Base-by-base conservation (phyloP, 768 basidiomycete genomes). In the Nidularia sp. region DNA sequence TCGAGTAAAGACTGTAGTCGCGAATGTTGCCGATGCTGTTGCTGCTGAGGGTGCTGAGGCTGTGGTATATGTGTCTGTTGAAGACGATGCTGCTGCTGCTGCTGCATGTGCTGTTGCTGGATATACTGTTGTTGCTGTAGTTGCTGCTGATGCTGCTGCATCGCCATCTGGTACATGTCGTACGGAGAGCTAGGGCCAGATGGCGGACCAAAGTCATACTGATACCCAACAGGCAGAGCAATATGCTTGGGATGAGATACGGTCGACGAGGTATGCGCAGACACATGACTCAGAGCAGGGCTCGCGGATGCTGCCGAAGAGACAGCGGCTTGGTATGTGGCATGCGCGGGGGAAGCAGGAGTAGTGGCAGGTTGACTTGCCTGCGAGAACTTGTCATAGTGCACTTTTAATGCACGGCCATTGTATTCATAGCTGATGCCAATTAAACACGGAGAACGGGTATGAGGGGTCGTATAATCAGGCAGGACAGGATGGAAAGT, bases 351-450 rank as follows among this genome's bases (percentile, higher is more conserved):
- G 15, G 67, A 64, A 10, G 60, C 54, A 45, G 67, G 58, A 13
- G 60, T 55, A 18, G 54, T 60, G 41, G 55, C 43, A 47, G 59
- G 49, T 47, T 62, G 57, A 29, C 53, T 51, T 22, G 65, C 50
- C 48, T 65, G 80, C 2, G 81, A 75, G 64, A 85, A 93, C 66
- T 88, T 90, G 76, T 98, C 96, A 62, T 86, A 90, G 64, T 93
- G 90, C 8, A 98, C 96, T 63, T 94, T 94, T 41, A 98, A 77
- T 6, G 77, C 72, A 29, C 93, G 85, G 3, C 93, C 93, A 62
- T 90, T 90, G 60, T 88, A 90, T 57, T 97, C 94, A 60, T 84
- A 90, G 32, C 93, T 96, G 64, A 54, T 52, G 52, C 10, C 32
- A 50, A 44, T 32, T n/a, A 52, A 25, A 43, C 15, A 15, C 18